Evolutionary conservation across 352 stramenopile species (phyloP).

Genomic region (Globisporangium radiosum): DNA sequence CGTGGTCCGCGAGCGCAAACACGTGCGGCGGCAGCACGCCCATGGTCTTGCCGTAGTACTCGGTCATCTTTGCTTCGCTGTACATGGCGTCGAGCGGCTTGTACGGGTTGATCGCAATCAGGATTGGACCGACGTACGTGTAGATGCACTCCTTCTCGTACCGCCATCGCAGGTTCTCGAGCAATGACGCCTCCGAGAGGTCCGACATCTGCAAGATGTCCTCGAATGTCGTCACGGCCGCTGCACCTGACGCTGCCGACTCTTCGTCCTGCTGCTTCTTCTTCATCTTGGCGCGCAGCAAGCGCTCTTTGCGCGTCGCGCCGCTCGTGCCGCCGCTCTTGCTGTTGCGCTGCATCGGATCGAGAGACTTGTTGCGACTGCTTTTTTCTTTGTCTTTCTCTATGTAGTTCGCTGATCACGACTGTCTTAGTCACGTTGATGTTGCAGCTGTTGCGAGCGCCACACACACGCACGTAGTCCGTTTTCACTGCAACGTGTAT

Average conservation of each 20-base stretch:
- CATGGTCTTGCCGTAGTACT: conserved; percentile 85
- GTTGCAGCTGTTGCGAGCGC: no score
- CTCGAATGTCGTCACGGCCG: conserved; percentile 52
- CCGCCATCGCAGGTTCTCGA: conserved; percentile 83
- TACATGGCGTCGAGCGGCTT: conserved; percentile 68
- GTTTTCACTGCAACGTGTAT: not conserved
- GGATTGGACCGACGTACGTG: conserved; percentile 89
- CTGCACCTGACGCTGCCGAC: conserved; percentile 23
- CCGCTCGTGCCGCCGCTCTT: conserved; percentile 19
- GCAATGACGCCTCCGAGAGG: conserved; percentile 84
- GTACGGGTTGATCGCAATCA: conserved; percentile 92
- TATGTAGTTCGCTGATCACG: not conserved
- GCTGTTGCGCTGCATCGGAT: conserved; percentile 30
- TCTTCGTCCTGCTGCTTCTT: conserved; percentile 80
- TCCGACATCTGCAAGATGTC: conserved; percentile 89
- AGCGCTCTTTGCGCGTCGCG: conserved; percentile 68
- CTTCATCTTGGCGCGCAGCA: conserved; percentile 84
- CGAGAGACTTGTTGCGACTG: not conserved
- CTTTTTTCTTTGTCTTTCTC: not conserved
- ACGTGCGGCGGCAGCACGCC: conserved; percentile 82
- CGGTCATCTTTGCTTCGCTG: conserved; percentile 73
- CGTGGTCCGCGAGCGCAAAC: conserved; percentile 87
- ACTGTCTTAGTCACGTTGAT: no score
- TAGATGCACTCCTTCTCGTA: conserved; percentile 93
- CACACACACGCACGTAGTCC: no score